Conservation (phyloP, 345 rosid species). For the Eucalyptus paniculata region DNA sequence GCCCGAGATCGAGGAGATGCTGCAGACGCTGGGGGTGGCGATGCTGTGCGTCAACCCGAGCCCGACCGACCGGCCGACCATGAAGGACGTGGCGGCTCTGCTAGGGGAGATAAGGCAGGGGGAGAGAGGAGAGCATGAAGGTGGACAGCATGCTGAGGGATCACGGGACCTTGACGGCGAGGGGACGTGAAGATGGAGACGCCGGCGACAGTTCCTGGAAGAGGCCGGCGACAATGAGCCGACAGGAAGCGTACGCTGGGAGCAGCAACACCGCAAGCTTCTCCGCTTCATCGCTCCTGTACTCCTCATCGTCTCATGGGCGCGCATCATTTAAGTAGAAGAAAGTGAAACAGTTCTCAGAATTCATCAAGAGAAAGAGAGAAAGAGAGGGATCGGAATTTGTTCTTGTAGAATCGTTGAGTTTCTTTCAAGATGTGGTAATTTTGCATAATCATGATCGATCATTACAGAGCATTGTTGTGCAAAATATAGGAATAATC, state of each 20-base stretch:
- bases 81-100: conserved; percentile 73
- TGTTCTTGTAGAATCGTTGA: neutral
- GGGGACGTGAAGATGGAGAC: neutral
- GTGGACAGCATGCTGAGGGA: neutral
- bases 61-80: conserved; percentile 57
- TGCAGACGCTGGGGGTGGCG: conserved; percentile 58
- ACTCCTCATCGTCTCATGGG: conserved; percentile 33
- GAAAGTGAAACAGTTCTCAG: neutral
- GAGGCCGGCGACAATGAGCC: neutral
- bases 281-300: conserved; percentile 43
- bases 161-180: neutral
- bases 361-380: neutral
- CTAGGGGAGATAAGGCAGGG: conserved; percentile 54
- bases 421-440: neutral
- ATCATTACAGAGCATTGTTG: neutral
- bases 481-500: neutral
- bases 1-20: conserved; percentile 47
- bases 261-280: conserved; percentile 50
- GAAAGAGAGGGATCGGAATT: neutral
- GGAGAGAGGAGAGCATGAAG: conserved; percentile 40
- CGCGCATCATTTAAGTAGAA: conserved; percentile 18
- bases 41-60: conserved; percentile 47
- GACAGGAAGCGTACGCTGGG: conserved; percentile 6
- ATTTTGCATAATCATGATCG: neutral
- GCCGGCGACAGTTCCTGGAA: conserved; percentile 2